These are phyloP conservation scores for Hypoxylon fuscum DNA, from an alignment of 495 filamentous ascomycete species.

Conservation along the genomic window DNA sequence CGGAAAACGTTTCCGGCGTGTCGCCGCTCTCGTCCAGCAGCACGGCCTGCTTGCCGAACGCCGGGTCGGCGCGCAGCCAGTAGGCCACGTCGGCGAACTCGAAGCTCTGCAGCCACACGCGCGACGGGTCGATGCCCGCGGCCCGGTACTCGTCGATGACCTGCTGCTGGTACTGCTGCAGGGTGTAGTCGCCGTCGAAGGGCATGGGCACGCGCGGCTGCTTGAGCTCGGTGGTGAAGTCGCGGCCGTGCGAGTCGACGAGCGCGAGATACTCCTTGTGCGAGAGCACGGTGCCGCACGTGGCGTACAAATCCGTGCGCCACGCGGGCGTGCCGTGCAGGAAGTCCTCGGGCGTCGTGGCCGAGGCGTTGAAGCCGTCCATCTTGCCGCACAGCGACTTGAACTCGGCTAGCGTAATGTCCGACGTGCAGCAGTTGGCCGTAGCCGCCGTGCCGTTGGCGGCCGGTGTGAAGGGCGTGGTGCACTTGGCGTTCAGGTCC, in stretches of 20 bases:
- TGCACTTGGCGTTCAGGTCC: slow-evolving; percentile 68
- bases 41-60: slow-evolving; percentile 65
- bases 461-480: slow-evolving; percentile 65
- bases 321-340: slow-evolving; percentile 62
- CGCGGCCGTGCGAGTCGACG: slow-evolving; percentile 58
- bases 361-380: slow-evolving; percentile 64
- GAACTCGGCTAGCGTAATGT: slow-evolving; percentile 68
- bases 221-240: slow-evolving; percentile 71
- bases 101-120: slow-evolving; percentile 69
- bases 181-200: slow-evolving; percentile 67
- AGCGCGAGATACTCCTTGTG: slow-evolving; percentile 63
- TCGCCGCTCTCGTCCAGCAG: slow-evolving; percentile 67
- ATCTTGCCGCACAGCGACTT: slow-evolving; percentile 69
- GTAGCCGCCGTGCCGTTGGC: slow-evolving; percentile 48
- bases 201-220: slow-evolving; percentile 67
- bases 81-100: slow-evolving; percentile 66
- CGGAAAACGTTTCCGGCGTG: slow-evolving; percentile 49
- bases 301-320: slow-evolving; percentile 67
- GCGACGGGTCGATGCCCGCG: slow-evolving; percentile 59
- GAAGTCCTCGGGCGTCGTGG: slow-evolving; percentile 61
- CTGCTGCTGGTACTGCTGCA: slow-evolving; percentile 65
- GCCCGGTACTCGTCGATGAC: slow-evolving; percentile 66
- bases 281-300: slow-evolving; percentile 62
- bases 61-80: slow-evolving; percentile 66
- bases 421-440: slow-evolving; percentile 69